These are phyloP conservation scores for Pseudocercospora pini-densiflorae DNA, from an alignment of 2,329 filamentous ascomycete species.

Conservation along the genomic window DNA sequence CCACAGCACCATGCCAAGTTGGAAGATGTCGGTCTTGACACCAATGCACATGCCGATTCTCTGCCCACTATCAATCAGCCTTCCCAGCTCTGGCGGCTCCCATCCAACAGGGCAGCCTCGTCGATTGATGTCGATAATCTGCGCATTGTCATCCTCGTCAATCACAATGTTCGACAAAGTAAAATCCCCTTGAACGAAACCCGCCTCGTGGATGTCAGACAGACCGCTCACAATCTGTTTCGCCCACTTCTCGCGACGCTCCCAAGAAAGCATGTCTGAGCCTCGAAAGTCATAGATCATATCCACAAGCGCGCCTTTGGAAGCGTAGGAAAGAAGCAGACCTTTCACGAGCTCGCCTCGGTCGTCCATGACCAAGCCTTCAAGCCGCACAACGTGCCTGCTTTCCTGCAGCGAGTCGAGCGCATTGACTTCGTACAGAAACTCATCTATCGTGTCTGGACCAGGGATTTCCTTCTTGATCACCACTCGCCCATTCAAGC, in stretches of 20 bases:
- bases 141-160: conserved; percentile 79
- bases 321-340: conserved; percentile 84
- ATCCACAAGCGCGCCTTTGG: conserved; percentile 86
- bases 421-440: conserved; percentile 96
- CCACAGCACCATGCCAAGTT: conserved; percentile 97
- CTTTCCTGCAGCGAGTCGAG: conserved; percentile 77
- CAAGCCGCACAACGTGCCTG: conserved; percentile 79
- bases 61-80: conserved; percentile 84
- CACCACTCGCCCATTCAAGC: conserved; percentile 67
- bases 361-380: conserved; percentile 87
- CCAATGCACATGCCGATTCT: conserved; percentile 97
- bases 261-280: conserved; percentile 63
- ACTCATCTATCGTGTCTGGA: conserved; percentile 93
- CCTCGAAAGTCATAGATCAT: conserved; percentile 80
- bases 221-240: conserved; percentile 87
- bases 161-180: conserved; percentile 97
- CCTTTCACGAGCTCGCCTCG: conserved; percentile 76
- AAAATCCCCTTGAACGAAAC: conserved; percentile 97
- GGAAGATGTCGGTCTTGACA: conserved; percentile 94
- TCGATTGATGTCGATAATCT: conserved; percentile 98
- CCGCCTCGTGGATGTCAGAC: conserved; percentile 90
- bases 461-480: conserved; percentile 99
- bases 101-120: conserved; percentile 96
- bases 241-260: conserved; percentile 82
- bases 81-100: conserved; percentile 91